A percentile compares a stretch with the other conserved stretches of the same genome.
These are phyloP conservation scores for Vaccinium vitisidaea DNA, from an alignment of 148 eudicot species.

Conservation along the genomic window DNA sequence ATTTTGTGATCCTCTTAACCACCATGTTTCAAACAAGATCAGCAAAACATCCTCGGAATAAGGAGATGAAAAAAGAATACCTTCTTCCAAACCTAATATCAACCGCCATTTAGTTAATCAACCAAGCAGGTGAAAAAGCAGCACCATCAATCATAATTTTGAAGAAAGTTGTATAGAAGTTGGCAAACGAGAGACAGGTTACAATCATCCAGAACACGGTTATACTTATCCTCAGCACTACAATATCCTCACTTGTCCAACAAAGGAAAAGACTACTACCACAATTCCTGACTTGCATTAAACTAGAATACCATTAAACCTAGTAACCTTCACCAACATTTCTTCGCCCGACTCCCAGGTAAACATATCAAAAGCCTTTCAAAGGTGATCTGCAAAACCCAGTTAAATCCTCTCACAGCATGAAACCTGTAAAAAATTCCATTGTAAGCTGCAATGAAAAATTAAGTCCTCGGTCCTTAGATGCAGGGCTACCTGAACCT, in stretches of 20 bases:
- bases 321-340: neutral
- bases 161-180: neutral
- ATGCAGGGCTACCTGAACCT: conserved; percentile 30
- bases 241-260: neutral
- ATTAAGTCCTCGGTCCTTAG: conserved; percentile 12
- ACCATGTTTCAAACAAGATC: neutral
- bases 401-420: conserved; percentile 19
- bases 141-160: neutral
- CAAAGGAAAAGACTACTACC: neutral
- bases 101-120: neutral
- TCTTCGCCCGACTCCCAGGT: neutral
- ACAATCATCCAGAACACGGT: neutral
- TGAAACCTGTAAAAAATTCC: conserved; percentile 26
- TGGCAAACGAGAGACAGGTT: neutral
- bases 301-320: neutral
- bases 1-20: neutral
- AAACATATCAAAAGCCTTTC: neutral
- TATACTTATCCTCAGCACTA: neutral
- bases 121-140: neutral
- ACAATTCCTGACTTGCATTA: neutral
- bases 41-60: neutral
- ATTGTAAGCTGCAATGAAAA: conserved; percentile 18
- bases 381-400: conserved; percentile 18
- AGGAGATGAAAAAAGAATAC: no score
- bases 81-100: neutral